Evolutionary conservation across 345 rosid species (phyloP).

Genomic region (Rhodamnia argentea): DNA sequence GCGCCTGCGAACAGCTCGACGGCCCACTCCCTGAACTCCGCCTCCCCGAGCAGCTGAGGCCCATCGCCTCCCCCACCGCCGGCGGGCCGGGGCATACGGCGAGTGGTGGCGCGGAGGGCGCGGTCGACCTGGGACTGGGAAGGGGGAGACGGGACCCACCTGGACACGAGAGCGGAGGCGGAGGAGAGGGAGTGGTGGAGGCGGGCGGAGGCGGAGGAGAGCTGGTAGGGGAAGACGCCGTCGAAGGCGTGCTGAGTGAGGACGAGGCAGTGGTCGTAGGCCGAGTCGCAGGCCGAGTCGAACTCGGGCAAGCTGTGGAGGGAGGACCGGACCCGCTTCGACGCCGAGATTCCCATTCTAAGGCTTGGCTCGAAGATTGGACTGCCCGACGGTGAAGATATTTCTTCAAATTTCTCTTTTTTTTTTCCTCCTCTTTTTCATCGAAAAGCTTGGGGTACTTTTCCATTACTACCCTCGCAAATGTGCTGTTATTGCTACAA

Average conservation of each 20-base stretch:
- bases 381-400: background rate
- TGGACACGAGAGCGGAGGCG: constrained; percentile 26
- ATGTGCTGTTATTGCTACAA: no score
- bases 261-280: constrained; percentile 53
- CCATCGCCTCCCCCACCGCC: background rate
- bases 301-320: constrained; percentile 42
- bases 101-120: constrained; percentile 35
- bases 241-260: constrained; percentile 62
- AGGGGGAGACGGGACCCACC: constrained; percentile 73
- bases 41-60: constrained; percentile 17
- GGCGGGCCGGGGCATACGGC: background rate
- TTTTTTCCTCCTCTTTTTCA: background rate
- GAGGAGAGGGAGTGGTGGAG: constrained; percentile 36
- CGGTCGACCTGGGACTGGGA: constrained; percentile 54
- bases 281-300: constrained; percentile 50
- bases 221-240: constrained; percentile 76
- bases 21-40: constrained; percentile 63
- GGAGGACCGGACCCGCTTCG: constrained; percentile 38
- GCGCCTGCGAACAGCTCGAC: constrained; percentile 43
- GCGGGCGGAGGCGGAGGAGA: constrained; percentile 48
- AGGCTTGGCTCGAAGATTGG: background rate
- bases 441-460: background rate
- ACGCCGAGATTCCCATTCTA: constrained; percentile 34
- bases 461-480: no score
- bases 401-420: background rate